Conservation (phyloP, 768 basidiomycete species). For the Phylloporus scabripes region DNA sequence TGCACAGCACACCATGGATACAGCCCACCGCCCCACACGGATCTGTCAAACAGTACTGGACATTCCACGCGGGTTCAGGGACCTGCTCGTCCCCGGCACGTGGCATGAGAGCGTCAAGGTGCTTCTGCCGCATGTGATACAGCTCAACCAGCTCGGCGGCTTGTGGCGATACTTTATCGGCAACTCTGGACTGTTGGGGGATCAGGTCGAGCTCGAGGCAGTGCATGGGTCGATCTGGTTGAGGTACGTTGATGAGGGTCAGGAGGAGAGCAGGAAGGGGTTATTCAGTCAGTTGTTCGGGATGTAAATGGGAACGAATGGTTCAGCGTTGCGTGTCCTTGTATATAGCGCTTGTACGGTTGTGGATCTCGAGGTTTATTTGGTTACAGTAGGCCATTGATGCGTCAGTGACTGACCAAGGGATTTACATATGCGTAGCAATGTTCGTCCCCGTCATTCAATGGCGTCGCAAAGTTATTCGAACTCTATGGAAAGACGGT, state of each 20-base stretch:
- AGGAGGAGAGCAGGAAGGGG: slow-evolving; percentile 4
- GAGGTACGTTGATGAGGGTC: slow-evolving; percentile 18
- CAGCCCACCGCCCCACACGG: slow-evolving; percentile 7
- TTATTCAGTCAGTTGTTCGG: slow-evolving; percentile 20
- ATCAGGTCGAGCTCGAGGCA: slow-evolving; percentile 14
- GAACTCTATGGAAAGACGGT: no score
- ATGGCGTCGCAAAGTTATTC: no score
- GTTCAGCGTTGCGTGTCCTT: neutral
- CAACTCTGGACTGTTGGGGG: slow-evolving; percentile 15
- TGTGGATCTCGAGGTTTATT: no score
- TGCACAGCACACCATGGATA: slow-evolving; percentile 14
- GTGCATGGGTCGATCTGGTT: slow-evolving; percentile 16
- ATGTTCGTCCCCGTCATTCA: no score
- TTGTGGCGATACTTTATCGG: slow-evolving; percentile 23
- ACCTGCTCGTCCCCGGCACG: slow-evolving; percentile 16
- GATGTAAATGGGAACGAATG: slow-evolving; percentile 4
- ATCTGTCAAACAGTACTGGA: slow-evolving; percentile 6
- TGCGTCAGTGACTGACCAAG: neutral
- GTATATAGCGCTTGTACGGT: neutral
- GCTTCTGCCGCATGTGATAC: slow-evolving; percentile 14
- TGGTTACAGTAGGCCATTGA: no score
- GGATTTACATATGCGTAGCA: neutral
- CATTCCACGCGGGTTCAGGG: slow-evolving; percentile 22
- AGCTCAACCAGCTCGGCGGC: slow-evolving; percentile 18
- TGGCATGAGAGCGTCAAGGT: slow-evolving; percentile 12